phyloP scores from a whole-genome alignment of 306 rosid species.

The Parietaria judaica region DNA sequence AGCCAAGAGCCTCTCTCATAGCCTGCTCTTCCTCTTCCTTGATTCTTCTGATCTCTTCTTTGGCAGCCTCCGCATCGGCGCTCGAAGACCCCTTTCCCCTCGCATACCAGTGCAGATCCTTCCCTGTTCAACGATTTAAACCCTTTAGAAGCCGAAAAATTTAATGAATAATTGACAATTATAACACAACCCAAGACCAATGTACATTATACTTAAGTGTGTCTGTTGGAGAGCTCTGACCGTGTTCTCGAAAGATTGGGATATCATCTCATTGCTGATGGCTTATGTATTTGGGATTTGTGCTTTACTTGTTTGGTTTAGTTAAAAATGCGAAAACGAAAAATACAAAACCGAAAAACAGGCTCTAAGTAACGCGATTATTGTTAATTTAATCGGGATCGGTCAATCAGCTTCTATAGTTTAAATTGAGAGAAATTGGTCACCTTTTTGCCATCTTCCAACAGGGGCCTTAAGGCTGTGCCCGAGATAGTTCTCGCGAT shows the following conservation, averaged over 20 bases:
- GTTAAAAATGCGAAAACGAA: too few species aligned
- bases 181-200: too few species aligned
- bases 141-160: not conserved
- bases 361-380: too few species aligned
- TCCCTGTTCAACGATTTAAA: constrained; percentile 45
- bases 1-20: constrained; percentile 98
- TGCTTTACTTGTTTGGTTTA: too few species aligned
- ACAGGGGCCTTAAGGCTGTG: constrained; percentile 95
- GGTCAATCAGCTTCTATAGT: not conserved
- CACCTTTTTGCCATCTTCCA: constrained; percentile 99
- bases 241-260: too few species aligned
- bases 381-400: not conserved
- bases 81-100: constrained; percentile 46
- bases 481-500: constrained; percentile 83
- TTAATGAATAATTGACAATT: not conserved
- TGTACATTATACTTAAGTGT: too few species aligned
- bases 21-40: constrained; percentile 95
- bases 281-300: too few species aligned
- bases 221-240: too few species aligned
- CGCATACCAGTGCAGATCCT: constrained; percentile 79
- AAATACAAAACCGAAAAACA: too few species aligned
- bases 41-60: constrained; percentile 75
- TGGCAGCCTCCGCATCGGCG: constrained; percentile 73
- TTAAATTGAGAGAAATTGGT: not conserved
- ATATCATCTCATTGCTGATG: too few species aligned